A percentile compares a stretch with the other conserved stretches of the same genome.
Evolutionary conservation across 176 grass and related monocot genomes (phyloP).

Genomic region (Olyra latifolia): DNA sequence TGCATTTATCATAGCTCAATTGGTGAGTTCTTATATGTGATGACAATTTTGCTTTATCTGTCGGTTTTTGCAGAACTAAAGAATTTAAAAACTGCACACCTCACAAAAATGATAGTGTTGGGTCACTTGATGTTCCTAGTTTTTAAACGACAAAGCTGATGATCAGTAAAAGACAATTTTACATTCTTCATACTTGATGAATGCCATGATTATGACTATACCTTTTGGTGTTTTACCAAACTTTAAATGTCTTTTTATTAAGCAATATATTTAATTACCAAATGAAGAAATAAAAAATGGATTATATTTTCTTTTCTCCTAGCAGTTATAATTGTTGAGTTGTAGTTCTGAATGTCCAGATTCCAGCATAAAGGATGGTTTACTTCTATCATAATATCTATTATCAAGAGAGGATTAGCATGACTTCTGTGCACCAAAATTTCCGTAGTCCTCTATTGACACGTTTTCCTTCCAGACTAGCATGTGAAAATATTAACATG

Average conservation of each 20-base stretch:
- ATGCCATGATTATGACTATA: background rate
- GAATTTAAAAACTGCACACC: background rate
- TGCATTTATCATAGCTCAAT: conserved; percentile 57
- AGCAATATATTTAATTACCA: background rate
- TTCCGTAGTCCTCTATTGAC: background rate
- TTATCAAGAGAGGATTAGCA: background rate
- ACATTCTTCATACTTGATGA: background rate
- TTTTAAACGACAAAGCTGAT: background rate
- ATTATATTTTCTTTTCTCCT: background rate
- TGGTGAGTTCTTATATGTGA: conserved; percentile 42
- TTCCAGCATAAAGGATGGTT: background rate
- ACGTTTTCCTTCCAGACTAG: background rate
- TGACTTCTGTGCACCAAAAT: background rate
- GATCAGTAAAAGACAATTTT: background rate
- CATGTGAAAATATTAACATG: background rate
- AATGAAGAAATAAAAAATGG: background rate
- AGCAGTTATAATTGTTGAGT: background rate
- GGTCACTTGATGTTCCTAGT: background rate
- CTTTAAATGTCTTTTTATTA: background rate
- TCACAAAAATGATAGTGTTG: no score
- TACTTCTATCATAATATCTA: background rate
- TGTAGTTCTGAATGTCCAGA: background rate
- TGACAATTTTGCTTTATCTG: background rate
- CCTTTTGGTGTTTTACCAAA: background rate
- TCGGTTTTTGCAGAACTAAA: background rate